Evolutionary conservation across 2,329 filamentous ascomycete species (phyloP).

Genomic region (Colletotrichum cereale): DNA sequence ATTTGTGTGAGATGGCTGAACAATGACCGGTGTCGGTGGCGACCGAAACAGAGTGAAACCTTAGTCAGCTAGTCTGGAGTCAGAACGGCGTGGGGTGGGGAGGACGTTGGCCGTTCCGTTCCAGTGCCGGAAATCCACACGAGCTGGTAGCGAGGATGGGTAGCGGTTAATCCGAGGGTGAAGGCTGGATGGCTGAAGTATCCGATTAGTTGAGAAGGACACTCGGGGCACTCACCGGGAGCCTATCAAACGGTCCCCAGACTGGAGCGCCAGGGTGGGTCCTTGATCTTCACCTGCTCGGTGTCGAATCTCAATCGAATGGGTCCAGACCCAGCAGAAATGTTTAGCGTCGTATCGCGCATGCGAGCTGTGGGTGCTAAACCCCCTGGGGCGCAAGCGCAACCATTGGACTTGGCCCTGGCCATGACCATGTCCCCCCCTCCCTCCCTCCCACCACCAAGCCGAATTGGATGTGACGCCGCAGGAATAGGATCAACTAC

Average conservation of each 20-base stretch:
- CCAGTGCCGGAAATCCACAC: too few relatives aligned
- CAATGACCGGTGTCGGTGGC: constrained; percentile 4
- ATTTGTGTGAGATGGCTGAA: neutral
- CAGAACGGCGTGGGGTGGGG: too few relatives aligned
- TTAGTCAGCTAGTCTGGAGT: constrained; percentile 22
- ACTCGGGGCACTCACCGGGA: neutral
- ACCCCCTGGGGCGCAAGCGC: neutral
- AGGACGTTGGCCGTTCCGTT: too few relatives aligned
- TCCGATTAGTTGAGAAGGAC: neutral
- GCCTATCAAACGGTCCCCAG: neutral
- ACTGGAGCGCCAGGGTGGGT: neutral
- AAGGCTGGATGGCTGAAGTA: too few relatives aligned
- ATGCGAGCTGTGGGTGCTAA: neutral
- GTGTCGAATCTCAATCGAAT: constrained; percentile 32
- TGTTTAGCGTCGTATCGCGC: constrained; percentile 5
- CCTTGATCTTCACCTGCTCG: constrained; percentile 10
- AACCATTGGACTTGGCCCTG: neutral
- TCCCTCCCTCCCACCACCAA: neutral
- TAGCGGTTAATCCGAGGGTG: neutral
- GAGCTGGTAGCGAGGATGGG: neutral
- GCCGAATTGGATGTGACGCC: neutral
- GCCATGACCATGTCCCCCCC: neutral
- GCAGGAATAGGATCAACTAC: constrained; percentile 2
- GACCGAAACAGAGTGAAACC: constrained; percentile 34
- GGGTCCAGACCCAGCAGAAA: constrained; percentile 26